Evolutionary conservation across 2,329 filamentous ascomycete species (phyloP).

Genomic region (Coniochaeta ligniaria): DNA sequence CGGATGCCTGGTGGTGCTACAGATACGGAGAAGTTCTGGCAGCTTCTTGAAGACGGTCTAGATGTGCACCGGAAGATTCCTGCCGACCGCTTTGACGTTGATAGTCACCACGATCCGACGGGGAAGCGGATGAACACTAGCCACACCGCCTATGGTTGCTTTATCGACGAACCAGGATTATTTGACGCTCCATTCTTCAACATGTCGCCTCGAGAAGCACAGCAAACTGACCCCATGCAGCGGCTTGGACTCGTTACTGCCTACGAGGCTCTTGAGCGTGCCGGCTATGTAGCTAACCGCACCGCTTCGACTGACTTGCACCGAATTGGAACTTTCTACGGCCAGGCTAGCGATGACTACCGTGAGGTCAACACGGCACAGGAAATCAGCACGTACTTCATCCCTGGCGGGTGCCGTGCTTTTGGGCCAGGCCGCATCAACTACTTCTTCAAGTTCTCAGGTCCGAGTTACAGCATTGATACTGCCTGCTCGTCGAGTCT

Average conservation of each 20-base stretch:
- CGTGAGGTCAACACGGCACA: conserved; percentile 68
- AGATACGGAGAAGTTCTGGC: conserved; percentile 57
- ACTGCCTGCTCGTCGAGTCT: conserved; percentile 32
- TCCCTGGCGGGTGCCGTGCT: conserved; percentile 41
- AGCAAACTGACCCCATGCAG: conserved; percentile 70
- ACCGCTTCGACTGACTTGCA: conserved; percentile 55
- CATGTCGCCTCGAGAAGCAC: conserved; percentile 72
- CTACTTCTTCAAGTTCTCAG: conserved; percentile 32
- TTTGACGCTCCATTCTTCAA: conserved; percentile 79
- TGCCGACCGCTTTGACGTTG: conserved; percentile 58
- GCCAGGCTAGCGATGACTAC: conserved; percentile 72
- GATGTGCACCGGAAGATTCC: conserved; percentile 61
- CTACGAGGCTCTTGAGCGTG: conserved; percentile 75
- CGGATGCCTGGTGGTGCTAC: conserved; percentile 53
- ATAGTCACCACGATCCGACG: conserved; percentile 59
- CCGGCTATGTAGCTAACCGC: conserved; percentile 60
- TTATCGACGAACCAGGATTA: conserved; percentile 59
- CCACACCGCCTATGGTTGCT: conserved; percentile 54
- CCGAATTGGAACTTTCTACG: conserved; percentile 67
- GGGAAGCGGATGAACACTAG: conserved; percentile 39
- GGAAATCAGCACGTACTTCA: conserved; percentile 51
- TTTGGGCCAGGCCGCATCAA: conserved; percentile 44
- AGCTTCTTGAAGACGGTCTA: conserved; percentile 57
- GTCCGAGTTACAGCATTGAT: conserved; percentile 29
- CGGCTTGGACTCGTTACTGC: conserved; percentile 66